phyloP scores from a whole-genome alignment of 2,329 filamentous ascomycete species.

The Aspergillus persii region DNA sequence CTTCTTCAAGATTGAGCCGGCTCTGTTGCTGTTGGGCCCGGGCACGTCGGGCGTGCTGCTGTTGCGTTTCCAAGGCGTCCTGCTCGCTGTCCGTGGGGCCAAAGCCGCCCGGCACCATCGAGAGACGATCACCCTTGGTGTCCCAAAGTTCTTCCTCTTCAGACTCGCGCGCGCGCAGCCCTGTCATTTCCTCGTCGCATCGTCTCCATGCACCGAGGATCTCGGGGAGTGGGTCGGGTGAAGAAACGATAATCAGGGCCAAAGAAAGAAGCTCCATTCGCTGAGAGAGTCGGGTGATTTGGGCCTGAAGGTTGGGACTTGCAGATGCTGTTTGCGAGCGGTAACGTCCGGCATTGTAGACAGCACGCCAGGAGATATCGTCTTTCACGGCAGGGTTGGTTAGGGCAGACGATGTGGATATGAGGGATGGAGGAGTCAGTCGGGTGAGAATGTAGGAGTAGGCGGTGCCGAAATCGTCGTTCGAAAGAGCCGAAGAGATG shows the following conservation, averaged over 20 bases:
- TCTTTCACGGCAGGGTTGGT: slow-evolving; percentile 41
- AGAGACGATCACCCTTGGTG: slow-evolving; percentile 48
- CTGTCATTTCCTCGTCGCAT: slow-evolving; percentile 59
- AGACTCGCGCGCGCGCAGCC: slow-evolving; percentile 53
- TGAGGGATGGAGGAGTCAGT: slow-evolving; percentile 42
- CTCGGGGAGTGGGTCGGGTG: slow-evolving; percentile 55
- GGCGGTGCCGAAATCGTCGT: slow-evolving; percentile 57
- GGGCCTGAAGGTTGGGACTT: slow-evolving; percentile 34
- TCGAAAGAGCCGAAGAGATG: slow-evolving; percentile 44
- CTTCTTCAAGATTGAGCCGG: slow-evolving; percentile 39
- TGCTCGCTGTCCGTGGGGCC: slow-evolving; percentile 44
- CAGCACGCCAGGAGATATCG: slow-evolving; percentile 64
- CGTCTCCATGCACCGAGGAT: slow-evolving; percentile 62
- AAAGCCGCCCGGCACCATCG: slow-evolving; percentile 44
- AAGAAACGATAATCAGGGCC: slow-evolving; percentile 59
- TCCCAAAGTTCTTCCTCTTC: slow-evolving; percentile 60
- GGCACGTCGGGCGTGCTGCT: slow-evolving; percentile 37
- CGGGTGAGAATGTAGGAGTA: slow-evolving; percentile 66
- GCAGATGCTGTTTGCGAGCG: slow-evolving; percentile 34
- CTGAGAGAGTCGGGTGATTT: slow-evolving; percentile 59
- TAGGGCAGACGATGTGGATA: slow-evolving; percentile 27
- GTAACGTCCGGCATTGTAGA: slow-evolving; percentile 60
- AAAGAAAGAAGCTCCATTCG: slow-evolving; percentile 64
- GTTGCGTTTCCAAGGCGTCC: slow-evolving; percentile 45
- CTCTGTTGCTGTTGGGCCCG: slow-evolving; percentile 26